Evolutionary conservation across 2,329 filamentous ascomycete genomes (phyloP), one percentile per base, ranked within the genome.

Genomic region (Penicillium sp.): DNA sequence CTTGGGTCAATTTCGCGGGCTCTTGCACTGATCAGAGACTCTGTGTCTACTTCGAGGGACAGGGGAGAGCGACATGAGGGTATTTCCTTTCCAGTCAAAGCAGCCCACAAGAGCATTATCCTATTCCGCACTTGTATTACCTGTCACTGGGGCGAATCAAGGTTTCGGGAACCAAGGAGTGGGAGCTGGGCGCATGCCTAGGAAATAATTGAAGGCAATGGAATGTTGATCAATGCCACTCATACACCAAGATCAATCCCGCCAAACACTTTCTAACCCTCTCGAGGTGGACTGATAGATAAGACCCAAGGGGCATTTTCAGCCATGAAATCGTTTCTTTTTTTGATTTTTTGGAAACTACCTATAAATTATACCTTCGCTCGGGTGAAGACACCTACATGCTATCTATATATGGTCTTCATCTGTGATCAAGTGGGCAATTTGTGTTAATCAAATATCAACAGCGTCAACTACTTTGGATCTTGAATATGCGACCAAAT

Each of bases 171-270:
- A 19, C 16, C 19, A 42, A 21, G 39, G 19, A 42, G 39, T 42
- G 11, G 39, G 19, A 4, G 26, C 16, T 19, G 45, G 16, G 26
- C 26, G 5, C 45, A 19, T 19, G 10, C 45, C 21, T 51, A 27
- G 31, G 46, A 47, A 33, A 8, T 27, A 47, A 11, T 44, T 44
- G 29, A 25, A 14, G 55, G 55, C 21, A 59, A 50, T 62, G 62
- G 62, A 63, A 63, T 63, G 62, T 59, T 53, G 50, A 62, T 61
- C 57, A 27, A 11, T 33, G 10, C 47, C 47, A 31, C 21, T 8
- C 29, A 35, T 37, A 25, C 31, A 25, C 19, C n/a, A 9, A 3
- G 9, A 29, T 35, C 29, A 25, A 35, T 35, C 46, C 14, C 21
- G 19, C 14, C 11, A 3, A 11, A 25, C 21, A 23, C 16, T 33